A percentile compares a stretch with the other conserved stretches of the same genome.
phyloP scores from a whole-genome alignment of 169 alveolate species.

The Theileria parva region DNA sequence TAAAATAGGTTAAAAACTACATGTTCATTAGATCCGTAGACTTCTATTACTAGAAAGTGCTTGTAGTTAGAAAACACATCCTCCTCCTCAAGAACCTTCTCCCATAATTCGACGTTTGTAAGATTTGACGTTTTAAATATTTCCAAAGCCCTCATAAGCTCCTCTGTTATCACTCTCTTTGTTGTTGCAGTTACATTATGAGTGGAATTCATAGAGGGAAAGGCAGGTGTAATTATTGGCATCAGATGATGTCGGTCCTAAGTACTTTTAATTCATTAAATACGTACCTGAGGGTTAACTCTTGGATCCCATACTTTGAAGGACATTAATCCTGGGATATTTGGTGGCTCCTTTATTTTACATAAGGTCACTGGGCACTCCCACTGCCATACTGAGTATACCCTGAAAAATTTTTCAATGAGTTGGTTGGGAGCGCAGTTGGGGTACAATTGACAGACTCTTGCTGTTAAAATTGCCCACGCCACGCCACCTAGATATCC shows the following conservation, averaged over 20 bases:
- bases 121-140: constrained; percentile 35
- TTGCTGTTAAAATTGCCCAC: constrained; percentile 98
- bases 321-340: constrained; percentile 84
- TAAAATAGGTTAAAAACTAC: constrained; percentile 35
- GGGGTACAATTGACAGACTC: constrained; percentile 95
- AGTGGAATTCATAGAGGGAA: constrained; percentile 97
- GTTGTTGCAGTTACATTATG: constrained; percentile 92
- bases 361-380: constrained; percentile 85
- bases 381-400: constrained; percentile 89
- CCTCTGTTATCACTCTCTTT: constrained; percentile 90
- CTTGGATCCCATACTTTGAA: constrained; percentile 92
- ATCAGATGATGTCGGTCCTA: constrained; percentile 89
- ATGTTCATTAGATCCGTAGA: constrained; percentile 75
- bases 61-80: constrained; percentile 75
- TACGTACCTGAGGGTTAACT: constrained; percentile 72
- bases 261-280: background rate
- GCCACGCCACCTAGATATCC: constrained; percentile 98
- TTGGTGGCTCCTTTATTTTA: constrained; percentile 82
- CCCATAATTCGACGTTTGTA: constrained; percentile 66
- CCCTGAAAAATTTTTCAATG: constrained; percentile 91
- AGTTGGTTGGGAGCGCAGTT: constrained; percentile 89
- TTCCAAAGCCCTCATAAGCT: constrained; percentile 82
- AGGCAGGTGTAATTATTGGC: constrained; percentile 98
- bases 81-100: constrained; percentile 72
- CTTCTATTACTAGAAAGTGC: constrained; percentile 80